A percentile compares a stretch with the other conserved stretches of the same genome.
Conservation (phyloP, 768 basidiomycete species). For the Pulveroboletus ravenelii region DNA sequence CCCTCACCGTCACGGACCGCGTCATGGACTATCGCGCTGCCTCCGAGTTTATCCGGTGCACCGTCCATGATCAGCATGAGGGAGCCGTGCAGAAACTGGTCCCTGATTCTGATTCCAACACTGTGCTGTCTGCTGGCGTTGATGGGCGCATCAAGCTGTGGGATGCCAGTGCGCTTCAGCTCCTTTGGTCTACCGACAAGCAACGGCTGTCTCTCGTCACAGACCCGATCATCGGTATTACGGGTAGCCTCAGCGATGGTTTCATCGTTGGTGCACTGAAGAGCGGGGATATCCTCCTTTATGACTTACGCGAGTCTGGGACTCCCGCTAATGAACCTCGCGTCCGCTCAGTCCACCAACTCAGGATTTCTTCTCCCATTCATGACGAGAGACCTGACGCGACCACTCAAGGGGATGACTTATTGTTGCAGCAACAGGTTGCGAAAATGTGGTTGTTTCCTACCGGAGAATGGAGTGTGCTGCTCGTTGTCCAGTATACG, state of each 20-base stretch:
- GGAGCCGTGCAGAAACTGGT: constrained; percentile 51
- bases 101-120: constrained; percentile 40
- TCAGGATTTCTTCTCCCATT: constrained; percentile 37
- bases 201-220: constrained; percentile 32
- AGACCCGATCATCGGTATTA: constrained; percentile 51
- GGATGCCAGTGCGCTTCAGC: constrained; percentile 51
- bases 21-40: constrained; percentile 54
- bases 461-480: constrained; percentile 1
- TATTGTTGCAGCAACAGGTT: constrained; percentile 5
- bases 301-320: constrained; percentile 40
- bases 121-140: constrained; percentile 48
- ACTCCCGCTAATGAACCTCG: constrained; percentile 7
- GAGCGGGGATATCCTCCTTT: constrained; percentile 57
- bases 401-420: neutral
- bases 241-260: constrained; percentile 39
- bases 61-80: constrained; percentile 57
- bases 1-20: constrained; percentile 51
- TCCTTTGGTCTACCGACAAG: constrained; percentile 58
- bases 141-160: constrained; percentile 75
- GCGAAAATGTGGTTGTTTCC: constrained; percentile 15
- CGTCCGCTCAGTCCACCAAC: constrained; percentile 21
- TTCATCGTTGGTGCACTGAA: constrained; percentile 46
- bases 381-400: constrained; percentile 7
- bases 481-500: constrained; percentile 48
- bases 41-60: constrained; percentile 45